Evolutionary conservation across 495 filamentous ascomycete species (phyloP).

Genomic region (Aspergillus hancockii): DNA sequence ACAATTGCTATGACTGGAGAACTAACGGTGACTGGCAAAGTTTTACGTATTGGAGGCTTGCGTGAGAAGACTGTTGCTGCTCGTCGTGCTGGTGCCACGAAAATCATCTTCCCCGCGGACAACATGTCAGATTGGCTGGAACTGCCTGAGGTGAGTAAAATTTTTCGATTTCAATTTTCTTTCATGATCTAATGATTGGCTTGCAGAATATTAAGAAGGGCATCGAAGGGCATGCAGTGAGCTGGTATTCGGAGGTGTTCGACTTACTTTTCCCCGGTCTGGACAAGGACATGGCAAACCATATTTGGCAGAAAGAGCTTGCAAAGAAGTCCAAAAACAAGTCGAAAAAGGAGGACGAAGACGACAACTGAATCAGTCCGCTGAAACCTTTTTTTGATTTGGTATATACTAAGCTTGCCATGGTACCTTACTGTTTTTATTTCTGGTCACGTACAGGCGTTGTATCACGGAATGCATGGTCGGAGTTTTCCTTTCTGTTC

Average conservation of each 20-base stretch:
- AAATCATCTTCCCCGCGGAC: constrained; percentile 91
- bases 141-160: constrained; percentile 77
- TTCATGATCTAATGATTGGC: constrained; percentile 17
- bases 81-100: constrained; percentile 88
- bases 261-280: constrained; percentile 84
- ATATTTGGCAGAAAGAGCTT: constrained; percentile 71
- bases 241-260: constrained; percentile 95
- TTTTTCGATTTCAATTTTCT: constrained; percentile 6
- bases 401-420: constrained; percentile 19
- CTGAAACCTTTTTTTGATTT: constrained; percentile 10
- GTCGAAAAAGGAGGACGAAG: constrained; percentile 40
- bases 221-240: constrained; percentile 83
- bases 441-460: constrained; percentile 28
- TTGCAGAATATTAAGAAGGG: constrained; percentile 93
- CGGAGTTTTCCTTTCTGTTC: constrained; percentile 22
- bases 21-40: constrained; percentile 95
- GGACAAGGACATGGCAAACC: constrained; percentile 70
- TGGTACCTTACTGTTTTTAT: constrained; percentile 17
- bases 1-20: constrained; percentile 98
- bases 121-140: constrained; percentile 97
- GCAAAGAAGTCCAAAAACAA: constrained; percentile 56
- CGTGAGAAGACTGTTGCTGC: constrained; percentile 99
- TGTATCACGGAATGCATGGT: constrained; percentile 29
- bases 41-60: constrained; percentile 91
- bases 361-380: constrained; percentile 30